A percentile compares a stretch with the other conserved stretches of the same genome.
These are phyloP conservation scores for Quercus aquifolioides DNA, from an alignment of 306 rosid genomes.

Conservation along the genomic window DNA sequence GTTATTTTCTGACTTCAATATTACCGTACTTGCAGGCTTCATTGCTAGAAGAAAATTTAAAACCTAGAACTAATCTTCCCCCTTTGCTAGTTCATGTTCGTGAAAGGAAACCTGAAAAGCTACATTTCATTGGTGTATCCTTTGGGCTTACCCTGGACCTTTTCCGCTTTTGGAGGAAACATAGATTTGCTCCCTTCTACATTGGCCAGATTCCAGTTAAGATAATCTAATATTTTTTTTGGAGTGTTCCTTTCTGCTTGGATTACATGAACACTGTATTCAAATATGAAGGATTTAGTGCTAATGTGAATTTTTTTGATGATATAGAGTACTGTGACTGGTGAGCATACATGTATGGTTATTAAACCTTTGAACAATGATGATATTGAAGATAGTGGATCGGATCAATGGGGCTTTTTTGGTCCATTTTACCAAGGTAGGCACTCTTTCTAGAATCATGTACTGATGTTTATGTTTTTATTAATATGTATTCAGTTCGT, in stretches of 20 bases:
- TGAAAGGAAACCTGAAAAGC: slow-evolving; percentile 88
- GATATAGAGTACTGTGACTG: slow-evolving; percentile 74
- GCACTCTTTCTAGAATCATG: slow-evolving; percentile 13
- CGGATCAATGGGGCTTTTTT: slow-evolving; percentile 63
- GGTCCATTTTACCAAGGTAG: slow-evolving; percentile 75
- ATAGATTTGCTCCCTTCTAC: slow-evolving; percentile 86
- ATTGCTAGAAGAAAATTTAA: slow-evolving; percentile 74
- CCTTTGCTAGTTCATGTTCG: slow-evolving; percentile 83
- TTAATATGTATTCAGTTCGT: slow-evolving; percentile 2
- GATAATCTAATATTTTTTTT: slow-evolving; percentile 26
- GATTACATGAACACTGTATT: neutral
- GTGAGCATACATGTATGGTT: slow-evolving; percentile 94
- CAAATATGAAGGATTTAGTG: neutral
- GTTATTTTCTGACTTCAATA: slow-evolving; percentile 2
- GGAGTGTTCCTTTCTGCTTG: slow-evolving; percentile 2
- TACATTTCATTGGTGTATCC: slow-evolving; percentile 92
- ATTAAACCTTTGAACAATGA: slow-evolving; percentile 82
- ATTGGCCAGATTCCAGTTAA: slow-evolving; percentile 95
- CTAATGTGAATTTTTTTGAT: slow-evolving; percentile 4
- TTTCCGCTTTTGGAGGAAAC: slow-evolving; percentile 91
- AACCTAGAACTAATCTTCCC: slow-evolving; percentile 86
- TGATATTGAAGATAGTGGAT: slow-evolving; percentile 70
- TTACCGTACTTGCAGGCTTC: slow-evolving; percentile 62
- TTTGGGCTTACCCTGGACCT: slow-evolving; percentile 93
- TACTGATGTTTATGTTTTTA: slow-evolving; percentile 1